These are phyloP conservation scores for Aureobasidium subglaciale DNA, from an alignment of 2,329 filamentous ascomycete genomes.

Conservation along the genomic window DNA sequence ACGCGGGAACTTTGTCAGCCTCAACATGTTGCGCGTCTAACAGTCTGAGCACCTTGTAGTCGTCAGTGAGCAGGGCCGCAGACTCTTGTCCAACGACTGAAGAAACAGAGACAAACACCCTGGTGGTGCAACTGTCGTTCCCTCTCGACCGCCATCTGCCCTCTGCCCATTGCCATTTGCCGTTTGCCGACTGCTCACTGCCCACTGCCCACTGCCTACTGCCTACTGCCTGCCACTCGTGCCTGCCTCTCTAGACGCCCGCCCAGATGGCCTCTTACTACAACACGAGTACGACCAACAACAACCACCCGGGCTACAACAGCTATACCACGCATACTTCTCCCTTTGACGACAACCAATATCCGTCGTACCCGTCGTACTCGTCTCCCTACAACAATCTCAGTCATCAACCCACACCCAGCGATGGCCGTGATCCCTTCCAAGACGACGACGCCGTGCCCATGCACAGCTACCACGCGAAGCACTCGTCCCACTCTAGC, in stretches of 20 bases:
- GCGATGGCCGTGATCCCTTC: constrained; percentile 39
- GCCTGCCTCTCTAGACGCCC: background rate
- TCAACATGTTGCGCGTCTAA: background rate
- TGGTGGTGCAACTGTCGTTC: background rate
- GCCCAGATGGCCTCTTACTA: constrained; percentile 52
- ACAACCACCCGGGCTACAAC: constrained; percentile 27
- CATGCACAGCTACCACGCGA: constrained; percentile 31
- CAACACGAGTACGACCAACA: constrained; percentile 37
- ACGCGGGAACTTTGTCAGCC: background rate
- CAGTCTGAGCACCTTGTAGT: too few relatives aligned
- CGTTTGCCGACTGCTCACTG: background rate
- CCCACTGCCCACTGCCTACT: background rate
- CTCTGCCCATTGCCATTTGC: background rate
- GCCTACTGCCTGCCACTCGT: background rate
- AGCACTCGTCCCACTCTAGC: constrained; percentile 31
- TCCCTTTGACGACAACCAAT: constrained; percentile 18
- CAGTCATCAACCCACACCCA: constrained; percentile 37
- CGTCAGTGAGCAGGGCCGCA: too few relatives aligned
- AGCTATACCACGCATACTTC: constrained; percentile 33
- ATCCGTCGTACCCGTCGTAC: constrained; percentile 27
- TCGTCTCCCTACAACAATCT: constrained; percentile 50
- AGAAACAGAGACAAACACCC: background rate
- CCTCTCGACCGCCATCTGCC: background rate
- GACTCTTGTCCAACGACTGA: too few relatives aligned
- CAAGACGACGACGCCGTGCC: constrained; percentile 43